Evolutionary conservation across 2,329 filamentous ascomycete species (phyloP).

Genomic region (Acarospora socialis): DNA sequence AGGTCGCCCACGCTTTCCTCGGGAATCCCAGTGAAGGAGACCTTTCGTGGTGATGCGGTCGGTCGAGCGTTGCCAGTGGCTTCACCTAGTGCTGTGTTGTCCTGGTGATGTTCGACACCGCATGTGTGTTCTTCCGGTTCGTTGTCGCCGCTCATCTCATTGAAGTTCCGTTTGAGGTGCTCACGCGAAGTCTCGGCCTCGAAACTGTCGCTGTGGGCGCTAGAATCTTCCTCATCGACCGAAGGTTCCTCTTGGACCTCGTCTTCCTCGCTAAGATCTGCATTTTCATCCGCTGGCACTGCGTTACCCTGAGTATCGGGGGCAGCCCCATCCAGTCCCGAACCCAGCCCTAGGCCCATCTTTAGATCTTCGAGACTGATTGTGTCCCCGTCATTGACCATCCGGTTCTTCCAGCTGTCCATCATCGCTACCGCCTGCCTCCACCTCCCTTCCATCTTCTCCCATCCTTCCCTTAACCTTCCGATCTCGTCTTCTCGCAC

Average conservation of each 20-base stretch:
- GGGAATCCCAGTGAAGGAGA: conserved; percentile 22
- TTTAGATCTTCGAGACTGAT: conserved; percentile 30
- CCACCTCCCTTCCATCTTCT: conserved; percentile 87
- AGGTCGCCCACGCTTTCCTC: conserved; percentile 22
- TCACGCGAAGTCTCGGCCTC: background rate
- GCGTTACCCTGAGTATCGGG: conserved; percentile 13
- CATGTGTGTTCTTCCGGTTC: conserved; percentile 6
- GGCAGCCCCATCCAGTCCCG: conserved; percentile 19
- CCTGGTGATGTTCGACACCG: conserved; percentile 12
- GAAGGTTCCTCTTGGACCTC: conserved; percentile 7
- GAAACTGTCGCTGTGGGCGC: background rate
- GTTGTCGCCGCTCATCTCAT: conserved; percentile 2
- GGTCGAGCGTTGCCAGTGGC: conserved; percentile 24
- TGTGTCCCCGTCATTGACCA: conserved; percentile 37
- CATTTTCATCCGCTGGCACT: conserved; percentile 13
- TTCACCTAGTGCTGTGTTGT: conserved; percentile 22
- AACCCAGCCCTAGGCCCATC: conserved; percentile 28
- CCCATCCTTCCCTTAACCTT: conserved; percentile 70
- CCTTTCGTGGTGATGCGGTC: conserved; percentile 22
- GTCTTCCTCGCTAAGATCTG: conserved; percentile 2
- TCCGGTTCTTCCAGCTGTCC: conserved; percentile 76
- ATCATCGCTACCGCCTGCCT: conserved; percentile 80
- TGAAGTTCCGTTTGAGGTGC: conserved; percentile 1
- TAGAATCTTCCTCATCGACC: conserved; percentile 2
- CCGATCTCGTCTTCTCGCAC: conserved; percentile 84